These are phyloP conservation scores for Ceratocystis ficicola DNA, from an alignment of 2,329 filamentous ascomycete genomes.

Conservation along the genomic window DNA sequence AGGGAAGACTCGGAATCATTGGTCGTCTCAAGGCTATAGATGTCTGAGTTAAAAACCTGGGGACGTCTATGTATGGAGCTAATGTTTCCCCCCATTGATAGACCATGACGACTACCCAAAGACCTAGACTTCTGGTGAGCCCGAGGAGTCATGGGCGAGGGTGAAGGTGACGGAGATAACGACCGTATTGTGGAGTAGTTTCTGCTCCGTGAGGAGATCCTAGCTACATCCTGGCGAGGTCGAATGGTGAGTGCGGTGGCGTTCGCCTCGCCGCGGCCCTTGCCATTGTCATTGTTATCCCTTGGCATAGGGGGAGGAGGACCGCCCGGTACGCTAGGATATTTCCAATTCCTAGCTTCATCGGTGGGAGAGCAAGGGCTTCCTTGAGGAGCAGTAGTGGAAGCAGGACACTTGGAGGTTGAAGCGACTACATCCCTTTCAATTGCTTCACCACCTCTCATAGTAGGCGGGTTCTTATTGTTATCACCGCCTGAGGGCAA, in stretches of 20 bases:
- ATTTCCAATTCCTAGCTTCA: background rate
- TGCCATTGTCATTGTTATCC: constrained; percentile 20
- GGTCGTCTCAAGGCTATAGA: constrained; percentile 48
- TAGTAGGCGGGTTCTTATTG: background rate
- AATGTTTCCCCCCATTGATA: constrained; percentile 3
- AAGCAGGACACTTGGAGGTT: background rate
- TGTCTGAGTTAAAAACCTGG: constrained; percentile 35
- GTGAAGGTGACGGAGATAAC: constrained; percentile 19
- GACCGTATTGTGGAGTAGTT: background rate
- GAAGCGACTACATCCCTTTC: background rate
- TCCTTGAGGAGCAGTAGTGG: background rate
- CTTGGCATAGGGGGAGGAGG: constrained; percentile 25
- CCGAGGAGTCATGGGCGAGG: constrained; percentile 14
- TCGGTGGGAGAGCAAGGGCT: background rate
- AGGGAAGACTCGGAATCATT: constrained; percentile 42
- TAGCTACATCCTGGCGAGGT: constrained; percentile 7
- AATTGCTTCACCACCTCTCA: no score
- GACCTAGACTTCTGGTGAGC: constrained; percentile 15
- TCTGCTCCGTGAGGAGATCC: constrained; percentile 25
- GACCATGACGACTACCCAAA: constrained; percentile 13
- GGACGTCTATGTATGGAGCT: constrained; percentile 13
- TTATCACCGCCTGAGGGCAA: background rate
- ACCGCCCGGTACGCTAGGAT: background rate
- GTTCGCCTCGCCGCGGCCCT: no score
- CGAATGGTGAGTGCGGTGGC: constrained; percentile 2